Conservation (phyloP, 2,329 filamentous ascomycete species). For the Neonectria magnoliae region DNA sequence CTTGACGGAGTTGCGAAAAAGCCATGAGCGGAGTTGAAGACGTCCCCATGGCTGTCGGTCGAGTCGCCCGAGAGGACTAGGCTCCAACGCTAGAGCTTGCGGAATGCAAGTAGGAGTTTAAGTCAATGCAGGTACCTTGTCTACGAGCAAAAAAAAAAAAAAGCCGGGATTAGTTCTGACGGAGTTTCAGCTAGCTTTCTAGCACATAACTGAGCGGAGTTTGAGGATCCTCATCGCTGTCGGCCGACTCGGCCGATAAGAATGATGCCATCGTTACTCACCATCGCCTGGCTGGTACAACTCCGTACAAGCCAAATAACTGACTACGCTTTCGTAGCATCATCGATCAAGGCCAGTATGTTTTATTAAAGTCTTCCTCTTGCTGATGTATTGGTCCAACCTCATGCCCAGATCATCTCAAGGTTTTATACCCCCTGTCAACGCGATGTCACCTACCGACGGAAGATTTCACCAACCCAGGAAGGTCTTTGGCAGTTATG, state of each 20-base stretch:
- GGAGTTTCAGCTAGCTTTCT: neutral
- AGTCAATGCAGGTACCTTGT: too few relatives aligned
- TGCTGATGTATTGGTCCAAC: too few relatives aligned
- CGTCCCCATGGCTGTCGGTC: neutral
- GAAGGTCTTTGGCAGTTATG: too few relatives aligned
- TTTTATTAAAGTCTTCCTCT: too few relatives aligned
- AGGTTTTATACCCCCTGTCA: too few relatives aligned
- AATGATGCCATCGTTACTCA: neutral
- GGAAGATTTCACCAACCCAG: too few relatives aligned
- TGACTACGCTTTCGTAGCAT: neutral
- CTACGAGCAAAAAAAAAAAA: neutral
- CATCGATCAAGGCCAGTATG: neutral
- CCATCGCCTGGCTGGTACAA: neutral
- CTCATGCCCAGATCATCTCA: too few relatives aligned
- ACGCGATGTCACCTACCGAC: too few relatives aligned
- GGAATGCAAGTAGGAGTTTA: neutral
- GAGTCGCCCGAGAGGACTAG: neutral
- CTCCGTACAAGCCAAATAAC: neutral
- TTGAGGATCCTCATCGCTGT: conserved; percentile 11
- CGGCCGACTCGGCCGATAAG: conserved; percentile 30
- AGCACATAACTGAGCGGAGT: neutral
- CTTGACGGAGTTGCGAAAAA: neutral
- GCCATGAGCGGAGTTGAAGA: neutral
- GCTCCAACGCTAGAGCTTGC: neutral
- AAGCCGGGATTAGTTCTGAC: neutral